Evolutionary conservation across 2,329 filamentous ascomycete species (phyloP).

Genomic region (Penicillium sp.): DNA sequence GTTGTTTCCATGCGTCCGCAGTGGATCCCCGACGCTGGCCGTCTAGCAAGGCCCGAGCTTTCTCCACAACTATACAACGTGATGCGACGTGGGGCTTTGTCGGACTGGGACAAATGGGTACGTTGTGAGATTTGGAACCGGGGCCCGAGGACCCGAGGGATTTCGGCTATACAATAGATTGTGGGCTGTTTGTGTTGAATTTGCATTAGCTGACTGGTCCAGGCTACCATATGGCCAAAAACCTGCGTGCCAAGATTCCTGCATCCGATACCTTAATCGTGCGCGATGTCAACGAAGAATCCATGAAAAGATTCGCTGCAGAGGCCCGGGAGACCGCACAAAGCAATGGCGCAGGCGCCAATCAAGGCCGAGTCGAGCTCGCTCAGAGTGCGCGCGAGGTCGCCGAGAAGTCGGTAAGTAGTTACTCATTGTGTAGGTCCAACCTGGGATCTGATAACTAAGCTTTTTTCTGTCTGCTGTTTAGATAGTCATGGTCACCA

Average conservation of each 20-base stretch:
- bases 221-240: slow-evolving; percentile 73
- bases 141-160: not conserved
- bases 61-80: slow-evolving; percentile 48
- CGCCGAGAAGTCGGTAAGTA: slow-evolving; percentile 64
- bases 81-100: slow-evolving; percentile 59
- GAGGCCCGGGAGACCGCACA: slow-evolving; percentile 45
- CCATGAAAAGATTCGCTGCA: slow-evolving; percentile 56
- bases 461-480: slow-evolving; percentile 7
- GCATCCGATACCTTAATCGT: slow-evolving; percentile 61
- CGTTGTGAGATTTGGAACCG: slow-evolving; percentile 17
- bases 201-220: not conserved
- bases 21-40: slow-evolving; percentile 16
- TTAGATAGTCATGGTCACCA: slow-evolving; percentile 83
- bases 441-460: not conserved
- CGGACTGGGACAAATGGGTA: slow-evolving; percentile 61
- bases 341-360: slow-evolving; percentile 26
- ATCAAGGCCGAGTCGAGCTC: slow-evolving; percentile 52
- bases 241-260: slow-evolving; percentile 65
- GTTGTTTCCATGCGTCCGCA: slow-evolving; percentile 8
- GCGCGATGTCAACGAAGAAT: slow-evolving; percentile 62
- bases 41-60: slow-evolving; percentile 31
- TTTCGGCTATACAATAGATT: not conserved
- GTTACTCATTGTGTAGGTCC: not conserved
- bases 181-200: not conserved
- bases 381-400: slow-evolving; percentile 60